Evolutionary conservation across 768 basidiomycete species (phyloP).

Genomic region (Psilocybe cubensis): DNA sequence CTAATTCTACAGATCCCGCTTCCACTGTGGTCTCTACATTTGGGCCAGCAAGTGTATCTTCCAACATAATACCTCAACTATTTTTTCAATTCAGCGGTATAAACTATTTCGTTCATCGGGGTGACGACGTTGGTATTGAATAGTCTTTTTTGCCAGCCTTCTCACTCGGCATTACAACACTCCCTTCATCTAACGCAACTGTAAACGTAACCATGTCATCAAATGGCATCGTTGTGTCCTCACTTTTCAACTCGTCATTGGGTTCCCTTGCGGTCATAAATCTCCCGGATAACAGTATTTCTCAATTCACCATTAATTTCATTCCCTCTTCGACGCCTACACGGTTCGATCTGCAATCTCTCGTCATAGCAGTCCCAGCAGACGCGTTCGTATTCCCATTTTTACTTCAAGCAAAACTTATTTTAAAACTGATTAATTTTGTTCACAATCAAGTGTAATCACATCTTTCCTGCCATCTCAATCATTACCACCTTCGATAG

Average conservation of each 20-base stretch:
- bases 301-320: conserved; percentile 41
- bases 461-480: conserved; percentile 19
- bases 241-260: conserved; percentile 44
- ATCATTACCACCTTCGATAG: conserved; percentile 37
- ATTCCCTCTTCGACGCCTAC: conserved; percentile 20
- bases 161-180: conserved; percentile 45
- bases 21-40: conserved; percentile 36
- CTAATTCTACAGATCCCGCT: conserved; percentile 20
- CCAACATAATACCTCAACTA: conserved; percentile 55
- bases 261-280: conserved; percentile 40
- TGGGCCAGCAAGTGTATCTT: conserved; percentile 46
- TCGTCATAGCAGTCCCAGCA: conserved; percentile 16
- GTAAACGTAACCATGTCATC: conserved; percentile 55
- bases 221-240: conserved; percentile 32
- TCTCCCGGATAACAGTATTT: conserved; percentile 41
- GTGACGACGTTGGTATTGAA: not conserved
- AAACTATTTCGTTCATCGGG: conserved; percentile 1
- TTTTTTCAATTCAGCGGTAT: conserved; percentile 60
- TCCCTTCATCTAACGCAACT: conserved; percentile 50
- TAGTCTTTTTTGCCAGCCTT: conserved; percentile 35
- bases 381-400: conserved; percentile 16
- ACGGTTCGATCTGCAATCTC: conserved; percentile 19
- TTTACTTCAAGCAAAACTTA: not conserved
- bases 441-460: conserved; percentile 16
- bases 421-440: not conserved